A percentile compares a stretch with the other conserved stretches of the same genome.
phyloP scores from a whole-genome alignment of 345 rosid genomes.

The Angophora floribunda region DNA sequence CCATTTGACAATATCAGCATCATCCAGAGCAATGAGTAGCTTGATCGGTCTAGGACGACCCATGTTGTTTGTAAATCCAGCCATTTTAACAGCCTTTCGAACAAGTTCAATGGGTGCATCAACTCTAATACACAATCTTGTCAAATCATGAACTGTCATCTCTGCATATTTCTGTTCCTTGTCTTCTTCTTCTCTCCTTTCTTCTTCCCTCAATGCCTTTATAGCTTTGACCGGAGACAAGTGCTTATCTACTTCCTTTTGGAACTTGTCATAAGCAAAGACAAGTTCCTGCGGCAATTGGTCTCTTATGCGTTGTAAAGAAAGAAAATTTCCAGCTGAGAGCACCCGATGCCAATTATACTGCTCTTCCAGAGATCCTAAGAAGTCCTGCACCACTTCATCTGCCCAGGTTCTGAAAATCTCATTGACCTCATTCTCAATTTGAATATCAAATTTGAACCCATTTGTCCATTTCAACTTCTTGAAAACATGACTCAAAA shows the following conservation, averaged over 20 bases:
- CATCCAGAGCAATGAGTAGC: constrained; percentile 61
- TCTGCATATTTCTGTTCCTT: constrained; percentile 61
- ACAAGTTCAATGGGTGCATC: constrained; percentile 74
- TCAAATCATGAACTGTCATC: constrained; percentile 62
- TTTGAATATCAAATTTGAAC: constrained; percentile 39
- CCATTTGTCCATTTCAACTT: constrained; percentile 54
- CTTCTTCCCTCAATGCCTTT: constrained; percentile 56
- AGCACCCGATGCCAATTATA: constrained; percentile 80
- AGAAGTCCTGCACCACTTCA: constrained; percentile 59
- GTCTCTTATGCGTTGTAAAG: constrained; percentile 66
- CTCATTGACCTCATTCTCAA: constrained; percentile 58
- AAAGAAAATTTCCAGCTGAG: constrained; percentile 71
- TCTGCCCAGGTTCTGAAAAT: constrained; percentile 68
- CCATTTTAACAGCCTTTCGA: constrained; percentile 77
- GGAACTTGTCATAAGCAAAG: constrained; percentile 73
- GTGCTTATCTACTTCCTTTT: constrained; percentile 68
- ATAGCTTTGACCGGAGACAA: constrained; percentile 51
- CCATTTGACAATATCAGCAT: constrained; percentile 88
- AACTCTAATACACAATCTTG: constrained; percentile 68
- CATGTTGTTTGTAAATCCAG: constrained; percentile 80
- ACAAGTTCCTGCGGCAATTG: constrained; percentile 68
- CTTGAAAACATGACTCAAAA: constrained; percentile 62
- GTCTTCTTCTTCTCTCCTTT: constrained; percentile 49
- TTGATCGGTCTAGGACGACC: constrained; percentile 86
- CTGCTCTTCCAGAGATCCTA: constrained; percentile 72